Percentiles rank a stretch among this genome's conserved stretches.
Evolutionary conservation across 352 stramenopile species (phyloP).

Genomic region (Phytophthora pisi): DNA sequence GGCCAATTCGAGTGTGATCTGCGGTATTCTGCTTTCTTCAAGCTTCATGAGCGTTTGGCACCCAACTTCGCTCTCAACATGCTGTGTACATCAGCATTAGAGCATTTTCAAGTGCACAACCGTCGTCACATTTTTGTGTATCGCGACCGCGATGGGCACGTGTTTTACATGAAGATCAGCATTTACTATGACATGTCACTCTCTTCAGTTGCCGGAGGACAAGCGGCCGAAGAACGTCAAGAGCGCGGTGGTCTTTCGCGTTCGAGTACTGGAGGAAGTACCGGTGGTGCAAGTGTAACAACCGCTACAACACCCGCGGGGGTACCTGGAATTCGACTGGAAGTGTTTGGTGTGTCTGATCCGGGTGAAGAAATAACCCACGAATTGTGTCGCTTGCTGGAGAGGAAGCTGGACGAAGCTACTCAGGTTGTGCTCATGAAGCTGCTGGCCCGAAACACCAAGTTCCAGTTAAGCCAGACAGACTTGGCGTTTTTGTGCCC

Average conservation of each 20-base stretch:
- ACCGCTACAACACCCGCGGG: slow-evolving; percentile 19
- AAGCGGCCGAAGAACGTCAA: slow-evolving; percentile 34
- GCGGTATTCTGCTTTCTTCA: slow-evolving; percentile 81
- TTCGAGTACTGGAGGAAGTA: slow-evolving; percentile 34
- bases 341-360: slow-evolving; percentile 85
- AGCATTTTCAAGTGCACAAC: slow-evolving; percentile 92
- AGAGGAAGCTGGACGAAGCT: slow-evolving; percentile 88
- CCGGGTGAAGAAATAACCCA: slow-evolving; percentile 85
- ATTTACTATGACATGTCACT: slow-evolving; percentile 44
- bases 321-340: slow-evolving; percentile 63
- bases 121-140: slow-evolving; percentile 89
- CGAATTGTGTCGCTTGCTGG: slow-evolving; percentile 78
- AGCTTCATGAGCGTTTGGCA: slow-evolving; percentile 78
- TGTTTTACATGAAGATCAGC: slow-evolving; percentile 92
- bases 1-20: slow-evolving; percentile 87
- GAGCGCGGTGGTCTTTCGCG: slow-evolving; percentile 26
- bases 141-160: slow-evolving; percentile 78
- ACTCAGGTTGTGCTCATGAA: slow-evolving; percentile 90
- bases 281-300: slow-evolving; percentile 11
- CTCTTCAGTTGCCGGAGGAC: slow-evolving; percentile 6
- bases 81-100: slow-evolving; percentile 81
- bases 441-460: slow-evolving; percentile 79
- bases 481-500: slow-evolving; percentile 85
- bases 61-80: slow-evolving; percentile 84
- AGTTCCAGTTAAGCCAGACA: slow-evolving; percentile 79